Base-by-base conservation (phyloP, 257 asterid genomes). In the Gentiana macrophylla region DNA sequence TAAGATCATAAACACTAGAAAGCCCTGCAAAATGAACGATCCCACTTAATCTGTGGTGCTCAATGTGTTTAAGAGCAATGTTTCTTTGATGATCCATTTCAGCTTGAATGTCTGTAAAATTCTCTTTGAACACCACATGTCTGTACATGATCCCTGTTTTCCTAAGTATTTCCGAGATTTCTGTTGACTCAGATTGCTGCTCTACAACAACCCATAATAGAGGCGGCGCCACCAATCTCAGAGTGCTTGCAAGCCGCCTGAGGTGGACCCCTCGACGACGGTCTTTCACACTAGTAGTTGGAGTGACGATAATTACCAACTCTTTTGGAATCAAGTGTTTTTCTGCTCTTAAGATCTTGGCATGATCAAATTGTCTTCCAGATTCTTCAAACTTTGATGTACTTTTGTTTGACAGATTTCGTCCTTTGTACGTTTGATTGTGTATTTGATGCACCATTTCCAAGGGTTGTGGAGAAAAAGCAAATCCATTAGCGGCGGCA, bases 51-150 rank as follows among this genome's bases (percentile, higher is more conserved):
- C 84, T 70, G 35, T 91, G 98, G 60, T 87, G 87, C 63, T 91
- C 98, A 59, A 91, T 83, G 75, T 91, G 98, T 66, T 74, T 82
- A 38, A 92, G 80, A 15, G 97, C 98, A 37, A 81, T 66, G 38
- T 87, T 88, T 61, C 93, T 81, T 69, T 84, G 95, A 63, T 84
- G 73, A 80, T 87, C 95, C 87, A 81, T 73, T 78, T 84, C 95
- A 8, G 78, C 71, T 45, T 32, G 57, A 5, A 60, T 55, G 55
- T 75, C 82, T 4, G 94, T 84, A 55, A 85, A 78, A 49, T 84
- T 87, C 84, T 91, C 94, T 74, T 83, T 91, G 65, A 70, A 84
- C 52, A 81, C 90, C 56, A 91, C 70, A 54, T 91, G 96, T 57
- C 97, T 84, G 54, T 78, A 87, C 97, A 91, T 91, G 45, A 84